These are phyloP conservation scores for Paspalum notatum DNA, from an alignment of 176 grass and related monocot species.

Conservation along the genomic window DNA sequence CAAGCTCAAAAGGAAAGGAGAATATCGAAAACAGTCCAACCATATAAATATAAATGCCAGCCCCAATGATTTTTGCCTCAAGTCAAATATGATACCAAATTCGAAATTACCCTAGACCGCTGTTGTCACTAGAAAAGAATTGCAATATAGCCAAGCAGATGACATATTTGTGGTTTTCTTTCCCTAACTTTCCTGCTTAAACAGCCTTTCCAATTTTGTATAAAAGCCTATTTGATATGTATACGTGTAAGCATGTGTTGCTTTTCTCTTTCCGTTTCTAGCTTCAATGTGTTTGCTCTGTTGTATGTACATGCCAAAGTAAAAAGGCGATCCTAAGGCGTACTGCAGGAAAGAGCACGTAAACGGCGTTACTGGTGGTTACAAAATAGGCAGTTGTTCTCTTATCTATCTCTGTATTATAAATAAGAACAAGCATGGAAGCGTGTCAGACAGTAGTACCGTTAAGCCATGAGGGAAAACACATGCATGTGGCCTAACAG, in stretches of 20 bases:
- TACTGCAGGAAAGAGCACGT: neutral
- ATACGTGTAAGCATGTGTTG: neutral
- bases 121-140: neutral
- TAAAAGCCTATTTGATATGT: neutral
- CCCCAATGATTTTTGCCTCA: neutral
- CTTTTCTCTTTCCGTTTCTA: neutral
- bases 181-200: neutral
- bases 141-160: neutral
- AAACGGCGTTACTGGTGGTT: neutral
- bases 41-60: slow-evolving; percentile 27
- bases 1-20: neutral
- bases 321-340: neutral
- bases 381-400: neutral
- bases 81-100: neutral
- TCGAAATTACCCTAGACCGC: neutral
- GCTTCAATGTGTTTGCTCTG: neutral
- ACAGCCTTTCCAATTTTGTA: neutral
- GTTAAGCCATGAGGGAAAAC: neutral
- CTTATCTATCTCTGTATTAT: no score
- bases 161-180: neutral
- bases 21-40: slow-evolving; percentile 1
- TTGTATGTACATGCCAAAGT: neutral
- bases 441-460: neutral
- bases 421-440: neutral
- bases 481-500: neutral